phyloP scores from a whole-genome alignment of 257 asterid genomes.

The Nicotiana paniculata region DNA sequence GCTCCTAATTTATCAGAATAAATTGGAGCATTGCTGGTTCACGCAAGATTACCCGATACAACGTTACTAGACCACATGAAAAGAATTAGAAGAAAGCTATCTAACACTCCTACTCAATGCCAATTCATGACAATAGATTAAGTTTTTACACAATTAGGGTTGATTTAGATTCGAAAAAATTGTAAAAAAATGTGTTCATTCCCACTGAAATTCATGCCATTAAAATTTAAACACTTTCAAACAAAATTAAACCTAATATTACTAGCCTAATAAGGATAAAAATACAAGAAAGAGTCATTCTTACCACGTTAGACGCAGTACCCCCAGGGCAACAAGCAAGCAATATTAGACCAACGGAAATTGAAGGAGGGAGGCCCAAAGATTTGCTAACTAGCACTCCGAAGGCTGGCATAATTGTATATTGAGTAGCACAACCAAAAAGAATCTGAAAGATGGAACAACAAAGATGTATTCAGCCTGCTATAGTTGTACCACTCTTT shows the following conservation, averaged over 20 bases:
- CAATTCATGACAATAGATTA: neutral
- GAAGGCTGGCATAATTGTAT: slow-evolving; percentile 69
- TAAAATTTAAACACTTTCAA: neutral
- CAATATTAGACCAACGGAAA: slow-evolving; percentile 75
- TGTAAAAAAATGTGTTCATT: neutral
- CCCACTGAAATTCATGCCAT: neutral
- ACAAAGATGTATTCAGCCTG: neutral
- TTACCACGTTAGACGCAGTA: slow-evolving; percentile 94
- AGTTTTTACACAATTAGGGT: neutral
- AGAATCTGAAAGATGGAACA: slow-evolving; percentile 46
- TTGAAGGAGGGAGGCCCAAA: slow-evolving; percentile 71
- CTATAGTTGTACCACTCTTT: neutral
- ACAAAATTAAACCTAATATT: neutral
- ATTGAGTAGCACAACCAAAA: slow-evolving; percentile 82
- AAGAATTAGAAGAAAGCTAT: neutral
- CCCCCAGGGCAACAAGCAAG: slow-evolving; percentile 96
- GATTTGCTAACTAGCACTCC: slow-evolving; percentile 64
- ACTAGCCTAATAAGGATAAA: neutral
- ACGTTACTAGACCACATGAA: neutral
- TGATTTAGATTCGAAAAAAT: neutral
- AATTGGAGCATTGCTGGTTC: neutral
- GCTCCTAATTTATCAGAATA: neutral
- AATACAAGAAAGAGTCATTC: slow-evolving; percentile 9
- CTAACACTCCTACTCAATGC: neutral
- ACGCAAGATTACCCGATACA: neutral